phyloP scores from a whole-genome alignment of 495 filamentous ascomycete genomes.

The Hyaloscypha finlandica region DNA sequence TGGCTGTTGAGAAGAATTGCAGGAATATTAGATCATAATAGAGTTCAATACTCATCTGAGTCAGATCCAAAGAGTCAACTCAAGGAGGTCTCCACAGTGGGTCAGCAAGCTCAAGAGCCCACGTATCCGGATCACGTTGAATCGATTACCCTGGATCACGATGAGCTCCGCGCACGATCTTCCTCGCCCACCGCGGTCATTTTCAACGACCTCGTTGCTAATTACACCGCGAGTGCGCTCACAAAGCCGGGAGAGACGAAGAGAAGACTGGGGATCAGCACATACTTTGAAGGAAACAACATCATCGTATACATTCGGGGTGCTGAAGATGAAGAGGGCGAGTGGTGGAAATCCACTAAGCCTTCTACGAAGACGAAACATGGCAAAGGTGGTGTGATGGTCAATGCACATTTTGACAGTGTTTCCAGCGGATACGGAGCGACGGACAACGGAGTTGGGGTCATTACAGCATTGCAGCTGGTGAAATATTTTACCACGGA shows the following conservation, averaged over 20 bases:
- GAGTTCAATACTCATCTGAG: conserved; percentile 31
- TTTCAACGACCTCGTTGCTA: conserved; percentile 79
- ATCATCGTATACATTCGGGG: conserved; percentile 90
- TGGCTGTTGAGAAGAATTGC: conserved; percentile 76
- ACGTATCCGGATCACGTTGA: not conserved
- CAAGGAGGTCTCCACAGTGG: too few species aligned
- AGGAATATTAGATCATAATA: conserved; percentile 63
- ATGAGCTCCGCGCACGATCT: conserved; percentile 9
- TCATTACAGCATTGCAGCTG: conserved; percentile 83
- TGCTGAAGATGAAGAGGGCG: conserved; percentile 63
- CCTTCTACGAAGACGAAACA: conserved; percentile 45
- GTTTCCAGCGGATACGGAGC: conserved; percentile 88
- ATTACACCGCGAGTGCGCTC: conserved; percentile 60
- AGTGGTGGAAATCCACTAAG: conserved; percentile 59
- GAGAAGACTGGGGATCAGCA: conserved; percentile 46
- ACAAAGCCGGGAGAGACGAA: conserved; percentile 26
- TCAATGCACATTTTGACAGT: conserved; percentile 96
- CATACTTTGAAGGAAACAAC: conserved; percentile 92
- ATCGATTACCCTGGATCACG: not conserved
- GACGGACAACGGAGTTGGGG: conserved; percentile 91
- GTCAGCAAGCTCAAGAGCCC: not conserved
- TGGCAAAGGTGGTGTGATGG: conserved; percentile 75
- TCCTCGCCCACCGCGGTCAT: conserved; percentile 40
- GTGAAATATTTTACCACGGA: conserved; percentile 81
- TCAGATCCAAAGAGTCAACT: not conserved